These are phyloP conservation scores for Rickenella mellea DNA, from an alignment of 768 basidiomycete species.

Conservation along the genomic window DNA sequence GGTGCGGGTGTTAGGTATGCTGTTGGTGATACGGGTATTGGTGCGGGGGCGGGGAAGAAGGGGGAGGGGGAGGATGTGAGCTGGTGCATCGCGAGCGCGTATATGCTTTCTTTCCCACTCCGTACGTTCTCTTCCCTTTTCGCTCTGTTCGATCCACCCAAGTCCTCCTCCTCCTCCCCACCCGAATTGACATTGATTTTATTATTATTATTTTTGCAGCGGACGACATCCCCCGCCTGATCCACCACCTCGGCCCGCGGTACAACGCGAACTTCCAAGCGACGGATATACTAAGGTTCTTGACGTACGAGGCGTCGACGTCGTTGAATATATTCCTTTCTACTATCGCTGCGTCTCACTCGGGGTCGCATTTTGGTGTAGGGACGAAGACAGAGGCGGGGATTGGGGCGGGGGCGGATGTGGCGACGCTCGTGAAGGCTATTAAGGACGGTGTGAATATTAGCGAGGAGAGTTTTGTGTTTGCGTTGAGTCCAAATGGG, in stretches of 20 bases:
- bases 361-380: background rate
- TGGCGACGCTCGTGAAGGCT: conserved; percentile 35
- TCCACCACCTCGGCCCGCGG: conserved; percentile 76
- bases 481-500: conserved; percentile 23
- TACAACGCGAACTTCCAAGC: conserved; percentile 75
- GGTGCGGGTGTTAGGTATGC: conserved; percentile 32
- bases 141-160: too few relatives aligned
- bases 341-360: conserved; percentile 21
- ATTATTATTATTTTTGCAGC: conserved; percentile 23
- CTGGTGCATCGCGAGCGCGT: conserved; percentile 64
- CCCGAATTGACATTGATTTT: conserved; percentile 1
- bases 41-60: conserved; percentile 32
- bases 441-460: conserved; percentile 38
- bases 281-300: conserved; percentile 53
- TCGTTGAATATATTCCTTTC: conserved; percentile 73
- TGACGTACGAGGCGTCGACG: conserved; percentile 80
- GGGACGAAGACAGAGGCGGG: conserved; percentile 11
- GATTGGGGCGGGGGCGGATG: conserved; percentile 20
- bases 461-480: conserved; percentile 26
- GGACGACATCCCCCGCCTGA: conserved; percentile 63
- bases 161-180: too few relatives aligned
- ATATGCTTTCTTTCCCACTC: conserved; percentile 49
- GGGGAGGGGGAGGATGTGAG: conserved; percentile 28
- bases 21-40: conserved; percentile 56
- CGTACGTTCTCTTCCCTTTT: conserved; percentile 25